Base-by-base conservation (phyloP, 2,329 filamentous ascomycete genomes). In the Fusarium sp. region DNA sequence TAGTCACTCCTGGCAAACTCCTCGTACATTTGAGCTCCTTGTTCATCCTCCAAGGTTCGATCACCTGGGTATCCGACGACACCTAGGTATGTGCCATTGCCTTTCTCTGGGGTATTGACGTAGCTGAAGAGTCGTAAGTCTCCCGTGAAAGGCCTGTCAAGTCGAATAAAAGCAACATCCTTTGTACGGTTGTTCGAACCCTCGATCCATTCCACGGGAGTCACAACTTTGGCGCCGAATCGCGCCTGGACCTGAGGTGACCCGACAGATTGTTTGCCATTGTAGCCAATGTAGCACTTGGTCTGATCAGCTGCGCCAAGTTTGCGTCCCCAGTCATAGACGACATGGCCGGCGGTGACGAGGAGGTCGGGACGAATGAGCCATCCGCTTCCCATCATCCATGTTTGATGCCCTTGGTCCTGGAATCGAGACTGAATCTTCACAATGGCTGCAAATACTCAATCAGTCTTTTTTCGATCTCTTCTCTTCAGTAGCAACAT, bases 21-120 rank as follows among this genome's bases (percentile, higher is more conserved):
- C 56, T 81, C 80, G 36, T 81, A 82, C 81, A 82, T 82, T 64
- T 78, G 65, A 13, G 75, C 80, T n/a, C 81, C 81, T 4, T 63
- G 62, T 44, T 82, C 70, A n/a, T 51, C 58, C 28, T 12, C 13
- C 7, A 79, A 59, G 6, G 10, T 61, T 54, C 75, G 70, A 48
- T 82, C 80, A 13, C 73, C 80, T 5, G 81, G 81, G 61, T 83
- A 83, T 22, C 81, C 81, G 24, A 83, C 77, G 14, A 83, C 69
- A 4, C 81, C 81, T 17, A 82, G 44, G 6, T 67, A 39, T 10
- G 62, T 30, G 1, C 54, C 47, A 5, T 41, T 28, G 4, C 24
- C 67, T 17, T 47, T 42, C 5, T 28, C 10, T 5, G 75, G 75
- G 4, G 77, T 79, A 20, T 58, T 14, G 7, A 54, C 39, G 47